Percentiles rank a stretch among this genome's conserved stretches.
Evolutionary conservation across 495 filamentous ascomycete genomes (phyloP).

Genomic region (Aspergillus ellipticus): DNA sequence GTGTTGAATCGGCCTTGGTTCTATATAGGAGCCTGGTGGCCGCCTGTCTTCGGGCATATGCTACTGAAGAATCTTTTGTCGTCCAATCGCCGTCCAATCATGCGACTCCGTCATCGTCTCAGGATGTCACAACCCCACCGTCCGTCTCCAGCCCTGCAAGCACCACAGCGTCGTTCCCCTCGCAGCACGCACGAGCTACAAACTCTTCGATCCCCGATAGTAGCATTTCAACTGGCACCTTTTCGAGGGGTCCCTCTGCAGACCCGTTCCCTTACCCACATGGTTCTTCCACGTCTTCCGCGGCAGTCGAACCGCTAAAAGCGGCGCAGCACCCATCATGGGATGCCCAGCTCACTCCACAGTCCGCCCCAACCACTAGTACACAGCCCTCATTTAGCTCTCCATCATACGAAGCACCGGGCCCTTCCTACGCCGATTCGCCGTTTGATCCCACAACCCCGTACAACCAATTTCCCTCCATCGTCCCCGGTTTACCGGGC

Average conservation of each 20-base stretch:
- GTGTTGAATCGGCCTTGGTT: conserved; percentile 74
- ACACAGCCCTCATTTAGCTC: conserved; percentile 21
- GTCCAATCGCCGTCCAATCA: conserved; percentile 58
- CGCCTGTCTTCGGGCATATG: conserved; percentile 80
- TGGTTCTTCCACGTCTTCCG: conserved; percentile 22
- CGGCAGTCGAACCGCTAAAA: conserved; percentile 20
- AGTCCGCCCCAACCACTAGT: conserved; percentile 10
- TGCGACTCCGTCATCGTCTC: conserved; percentile 42
- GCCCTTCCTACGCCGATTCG: conserved; percentile 25
- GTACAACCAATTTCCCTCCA: conserved; percentile 42
- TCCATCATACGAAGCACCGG: conserved; percentile 20
- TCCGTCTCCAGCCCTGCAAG: conserved; percentile 49
- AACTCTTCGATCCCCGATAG: conserved; percentile 31
- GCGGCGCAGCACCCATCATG: conserved; percentile 15
- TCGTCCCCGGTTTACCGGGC: conserved; percentile 44
- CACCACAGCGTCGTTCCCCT: conserved; percentile 36
- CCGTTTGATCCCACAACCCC: conserved; percentile 41
- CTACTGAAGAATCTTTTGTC: conserved; percentile 62
- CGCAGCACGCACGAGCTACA: conserved; percentile 27
- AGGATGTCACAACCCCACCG: conserved; percentile 45
- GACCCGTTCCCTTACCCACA: conserved; percentile 31
- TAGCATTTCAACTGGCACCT: conserved; percentile 27
- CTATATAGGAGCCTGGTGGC: conserved; percentile 76
- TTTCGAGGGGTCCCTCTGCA: conserved; percentile 38
- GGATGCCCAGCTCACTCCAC: conserved; percentile 19